Base-by-base conservation (phyloP, 2,329 filamentous ascomycete genomes). In the Leptodontidium sp. region DNA sequence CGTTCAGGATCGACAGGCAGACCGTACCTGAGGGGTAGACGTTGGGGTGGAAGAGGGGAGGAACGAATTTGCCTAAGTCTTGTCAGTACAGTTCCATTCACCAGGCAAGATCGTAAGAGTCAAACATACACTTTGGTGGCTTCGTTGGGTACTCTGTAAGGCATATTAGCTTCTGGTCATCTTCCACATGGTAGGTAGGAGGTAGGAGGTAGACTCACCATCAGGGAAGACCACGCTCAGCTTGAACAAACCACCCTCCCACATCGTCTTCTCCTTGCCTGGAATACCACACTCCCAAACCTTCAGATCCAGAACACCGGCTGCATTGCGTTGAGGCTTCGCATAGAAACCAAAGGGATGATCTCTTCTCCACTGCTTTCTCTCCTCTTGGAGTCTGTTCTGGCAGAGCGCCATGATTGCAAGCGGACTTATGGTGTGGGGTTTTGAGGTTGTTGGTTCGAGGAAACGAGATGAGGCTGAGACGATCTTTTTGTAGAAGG, bases 261-360 rank as follows among this genome's bases (percentile, higher is more conserved):
- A 99, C 26, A 98, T 90, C 0, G 97, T 99, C 84, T 97, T 96
- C 70, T 97, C 91, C 80, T 97, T 98, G 77, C 97, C 96, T 3
- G 96, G 96, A 53, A 99, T 92, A 53, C 94, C 94, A 77, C 96
- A 98, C 76, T 98, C 94, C 96, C 96, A 99, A 73, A 90, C 88
- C 86, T 98, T 97, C 72, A 99, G 85, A 78, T 99, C 96, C 64
- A 98, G 87, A 1, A 93, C 89, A 66, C 94, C 94, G 74, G 93
- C 87, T 21, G 90, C 81, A 71, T 89, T 94, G 75, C 95, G 92
- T 71, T 90, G 85, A 14, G 97, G 96, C 78, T 94, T 93, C 29
- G 96, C 96, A 81, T 92, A 97, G 84, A 99, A 99, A 70, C 96
- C 96, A 78, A 99, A 99, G 0, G 97, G 97, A 78, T 99, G 96